Percentiles rank a stretch among this genome's conserved stretches.
Conservation (phyloP, 345 rosid genomes). For the Viola odorata region DNA sequence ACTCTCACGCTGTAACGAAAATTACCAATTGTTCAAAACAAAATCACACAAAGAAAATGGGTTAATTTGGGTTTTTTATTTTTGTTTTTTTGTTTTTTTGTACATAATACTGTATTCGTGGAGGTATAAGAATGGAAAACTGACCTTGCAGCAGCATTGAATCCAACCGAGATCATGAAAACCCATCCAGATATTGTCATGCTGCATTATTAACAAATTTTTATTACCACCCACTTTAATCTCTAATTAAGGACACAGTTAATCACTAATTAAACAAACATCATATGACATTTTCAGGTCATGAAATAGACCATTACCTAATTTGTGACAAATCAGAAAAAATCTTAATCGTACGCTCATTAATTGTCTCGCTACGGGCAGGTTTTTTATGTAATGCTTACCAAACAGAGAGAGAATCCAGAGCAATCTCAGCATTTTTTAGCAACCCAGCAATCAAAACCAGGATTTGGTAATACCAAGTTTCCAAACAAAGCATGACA, state of each 20-base stretch:
- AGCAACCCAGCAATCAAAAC: slow-evolving; percentile 26
- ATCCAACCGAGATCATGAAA: slow-evolving; percentile 23
- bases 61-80: too few species aligned
- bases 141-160: slow-evolving; percentile 26
- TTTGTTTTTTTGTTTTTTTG: too few species aligned
- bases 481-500: slow-evolving; percentile 25
- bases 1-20: slow-evolving; percentile 46
- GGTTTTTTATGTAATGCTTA: too few species aligned
- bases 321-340: too few species aligned
- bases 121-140: neutral
- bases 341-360: too few species aligned
- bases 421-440: slow-evolving; percentile 9
- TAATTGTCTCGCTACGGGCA: too few species aligned
- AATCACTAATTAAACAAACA: too few species aligned
- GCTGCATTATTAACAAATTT: slow-evolving; percentile 16
- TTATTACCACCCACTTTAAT: too few species aligned
- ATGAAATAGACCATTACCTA: too few species aligned
- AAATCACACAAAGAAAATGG: too few species aligned
- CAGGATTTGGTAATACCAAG: slow-evolving; percentile 23
- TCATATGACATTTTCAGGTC: too few species aligned
- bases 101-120: neutral
- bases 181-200: slow-evolving; percentile 24
- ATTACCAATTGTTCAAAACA: neutral
- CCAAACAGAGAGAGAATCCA: slow-evolving; percentile 27
- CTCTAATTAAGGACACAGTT: too few species aligned